Evolutionary conservation across 805 yeast genomes (phyloP).

Genomic region (Candida orba): DNA sequence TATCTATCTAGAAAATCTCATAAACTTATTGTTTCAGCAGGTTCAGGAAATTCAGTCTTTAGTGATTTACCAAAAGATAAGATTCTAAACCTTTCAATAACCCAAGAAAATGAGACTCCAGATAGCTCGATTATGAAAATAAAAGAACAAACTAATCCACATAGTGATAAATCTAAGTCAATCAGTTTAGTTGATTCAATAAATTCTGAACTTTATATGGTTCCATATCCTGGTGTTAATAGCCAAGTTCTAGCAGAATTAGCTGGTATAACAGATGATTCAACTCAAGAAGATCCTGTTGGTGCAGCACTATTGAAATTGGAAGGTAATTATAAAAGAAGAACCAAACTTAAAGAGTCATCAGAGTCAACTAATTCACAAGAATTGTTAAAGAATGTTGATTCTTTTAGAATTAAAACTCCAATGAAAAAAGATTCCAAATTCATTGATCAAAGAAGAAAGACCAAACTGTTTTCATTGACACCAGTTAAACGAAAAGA

Average conservation of each 20-base stretch:
- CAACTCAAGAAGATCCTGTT: constrained; percentile 60
- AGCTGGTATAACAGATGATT: constrained; percentile 81
- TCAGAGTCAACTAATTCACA: constrained; percentile 16
- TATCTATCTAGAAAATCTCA: constrained; percentile 21
- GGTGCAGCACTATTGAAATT: constrained; percentile 67
- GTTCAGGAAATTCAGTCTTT: constrained; percentile 15
- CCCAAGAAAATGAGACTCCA: constrained; percentile 1
- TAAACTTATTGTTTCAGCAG: constrained; percentile 10
- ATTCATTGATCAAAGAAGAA: constrained; percentile 32
- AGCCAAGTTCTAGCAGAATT: constrained; percentile 63
- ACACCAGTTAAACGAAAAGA: constrained; percentile 26
- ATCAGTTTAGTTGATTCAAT: constrained; percentile 9
- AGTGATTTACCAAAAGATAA: constrained; percentile 7
- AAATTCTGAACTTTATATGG: constrained; percentile 14
- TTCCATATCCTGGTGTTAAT: constrained; percentile 40
- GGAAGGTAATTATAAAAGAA: constrained; percentile 52
- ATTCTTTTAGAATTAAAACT: constrained; percentile 14
- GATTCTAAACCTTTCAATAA: constrained; percentile 14
- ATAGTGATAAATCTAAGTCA: background rate
- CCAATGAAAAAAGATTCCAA: constrained; percentile 22
- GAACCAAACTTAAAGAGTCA: constrained; percentile 1
- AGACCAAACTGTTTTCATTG: constrained; percentile 28
- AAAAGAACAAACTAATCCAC: too few relatives aligned
- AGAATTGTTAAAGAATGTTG: constrained; percentile 13
- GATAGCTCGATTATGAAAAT: background rate